Base-by-base conservation (phyloP, 139 green algal genomes). In the Volvox reticuliferus region DNA sequence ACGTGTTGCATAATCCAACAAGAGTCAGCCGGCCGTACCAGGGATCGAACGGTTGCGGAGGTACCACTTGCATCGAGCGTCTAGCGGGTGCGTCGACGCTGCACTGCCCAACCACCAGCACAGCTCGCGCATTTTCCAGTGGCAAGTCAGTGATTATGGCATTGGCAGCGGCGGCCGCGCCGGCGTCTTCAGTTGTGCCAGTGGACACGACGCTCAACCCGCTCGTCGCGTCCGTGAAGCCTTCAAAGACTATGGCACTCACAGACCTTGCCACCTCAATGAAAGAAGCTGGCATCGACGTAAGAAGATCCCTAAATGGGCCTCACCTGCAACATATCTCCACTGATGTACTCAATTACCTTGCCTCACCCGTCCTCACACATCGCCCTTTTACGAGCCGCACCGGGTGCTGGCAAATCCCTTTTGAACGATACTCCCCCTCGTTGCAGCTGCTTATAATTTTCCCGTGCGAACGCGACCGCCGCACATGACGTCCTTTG, bases 221-320 rank as follows among this genome's bases (percentile, higher is more conserved):
- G 0, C 81, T 94, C 9, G 95, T 99, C 32, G 94, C 95, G 1
- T 88, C 92, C 0, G 84, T 99, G 30, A 96, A 96, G 82, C 95
- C 97, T 0, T 99, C 96, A 1, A 99, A 98, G 90, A 99, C 98
- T 0, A 98, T 99, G 96, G 96, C 95, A n/a, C 94, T 99, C 5
- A 99, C 98, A 0, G 98, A 99, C 86, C 79, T 98, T 22, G 98
- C 98, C 3, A 94, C 93, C 20, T 92, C 91, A 17, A 94, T 98
- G 94, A 94, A 93, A 19, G 96, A 98, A 79, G 62, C 93, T n/a
- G 97, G 97, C 5, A 91, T 96, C 0, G 97, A 99, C 89, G 95
- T 96, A 55, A 91, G 94, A 37, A 55, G 44, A 55, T 5, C 44
- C 44, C 5, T 55, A 55, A 5, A 55, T 55, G 44, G 44, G 5